Base-by-base conservation (phyloP, 2,329 filamentous ascomycete genomes). In the Talaromyces sp. region DNA sequence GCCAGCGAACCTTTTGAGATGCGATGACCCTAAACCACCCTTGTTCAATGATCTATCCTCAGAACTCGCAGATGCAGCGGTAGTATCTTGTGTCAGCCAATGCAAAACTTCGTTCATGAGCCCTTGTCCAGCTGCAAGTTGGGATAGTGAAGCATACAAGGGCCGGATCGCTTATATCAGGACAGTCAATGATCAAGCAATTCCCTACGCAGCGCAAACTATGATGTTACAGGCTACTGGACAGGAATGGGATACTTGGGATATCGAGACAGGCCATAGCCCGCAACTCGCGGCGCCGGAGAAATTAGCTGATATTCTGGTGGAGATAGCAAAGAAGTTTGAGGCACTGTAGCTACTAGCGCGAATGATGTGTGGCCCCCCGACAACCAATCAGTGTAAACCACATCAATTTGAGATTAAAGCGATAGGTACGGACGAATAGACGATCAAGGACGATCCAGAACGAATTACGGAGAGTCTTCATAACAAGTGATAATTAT, bases 1-100 rank as follows among this genome's bases (percentile, higher is more conserved):
- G n/a, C 39, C 40, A 19, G 43, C 28, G 28, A 62, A 63, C 5
- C 53, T 60, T 4, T 25, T 63, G 15, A 53, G 46, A 54, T 63
- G 61, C 55, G 60, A 56, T 31, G 60, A 61, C 25, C 60, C 62
- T 9, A 54, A 54, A 19, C 60, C 58, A 31, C 60, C 55, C 9
- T 41, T 63, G n/a, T 62, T 60, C 43, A 21, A 37, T 17, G 60
- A 60, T 36, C 9, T 63, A 15, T 22, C 60, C 8, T 17, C 57
- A 15, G 50, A 51, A 13, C 22, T 63, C 21, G 58, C 61, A 8
- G 51, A 50, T 51, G 57, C 59, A 19, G 57, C 59, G 19, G 57
- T 28, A 10, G 22, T 39, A 13, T 60, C 59, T n/a, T 53, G 36
- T n/a, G 45, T 62, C 31, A 59, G 53, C 36, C 61, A 53, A 19